Evolutionary conservation across 345 rosid genomes (phyloP), one percentile per base, ranked within the genome.

Genomic region (Salix caprea): DNA sequence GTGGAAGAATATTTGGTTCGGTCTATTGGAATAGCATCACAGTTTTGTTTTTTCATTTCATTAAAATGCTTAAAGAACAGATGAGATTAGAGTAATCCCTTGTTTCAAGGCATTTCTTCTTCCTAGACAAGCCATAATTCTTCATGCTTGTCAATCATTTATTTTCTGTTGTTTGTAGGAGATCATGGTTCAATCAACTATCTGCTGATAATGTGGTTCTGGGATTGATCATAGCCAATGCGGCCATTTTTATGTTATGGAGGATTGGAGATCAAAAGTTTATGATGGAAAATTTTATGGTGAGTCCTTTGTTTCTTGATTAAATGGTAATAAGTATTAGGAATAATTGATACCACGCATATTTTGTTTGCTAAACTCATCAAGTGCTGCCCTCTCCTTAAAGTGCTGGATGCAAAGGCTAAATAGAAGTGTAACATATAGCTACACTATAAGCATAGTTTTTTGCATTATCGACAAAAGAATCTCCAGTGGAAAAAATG

Each of bases 231-330:
- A 2, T 89, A 73, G 86, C 92, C 67, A 93, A 95, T 82, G 73
- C 85, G 84, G 90, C 82, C 54, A 91, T 95, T 67, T 95, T 91
- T 84, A 0, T 89, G 46, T 83, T 90, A 83, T 91, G 97, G 99
- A 87, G 87, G 50, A 75, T 90, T 68, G 91, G 85, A 14, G 80
- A 87, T 84, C 61, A 40, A 28, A 81, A 40, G 30, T 93, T 91
- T 87, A 93, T 95, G 99, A 50, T 70, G 70, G 74, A 88, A 13
- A 90, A 95, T 81, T 95, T 95, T 83, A 95, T 88, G 83, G 99
- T 95, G 81, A 83, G 92, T 77, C 72, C 80, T 79, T 80, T 24
- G 60, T 62, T 40, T 72, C 66, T 61, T 5, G 13, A 28, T 11
- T 42, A 9, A 40, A 50, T 80, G 37, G 66, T 73, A 40, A 39